These are phyloP conservation scores for Raffaelea albimanens DNA, from an alignment of 2,329 filamentous ascomycete species.

Conservation along the genomic window DNA sequence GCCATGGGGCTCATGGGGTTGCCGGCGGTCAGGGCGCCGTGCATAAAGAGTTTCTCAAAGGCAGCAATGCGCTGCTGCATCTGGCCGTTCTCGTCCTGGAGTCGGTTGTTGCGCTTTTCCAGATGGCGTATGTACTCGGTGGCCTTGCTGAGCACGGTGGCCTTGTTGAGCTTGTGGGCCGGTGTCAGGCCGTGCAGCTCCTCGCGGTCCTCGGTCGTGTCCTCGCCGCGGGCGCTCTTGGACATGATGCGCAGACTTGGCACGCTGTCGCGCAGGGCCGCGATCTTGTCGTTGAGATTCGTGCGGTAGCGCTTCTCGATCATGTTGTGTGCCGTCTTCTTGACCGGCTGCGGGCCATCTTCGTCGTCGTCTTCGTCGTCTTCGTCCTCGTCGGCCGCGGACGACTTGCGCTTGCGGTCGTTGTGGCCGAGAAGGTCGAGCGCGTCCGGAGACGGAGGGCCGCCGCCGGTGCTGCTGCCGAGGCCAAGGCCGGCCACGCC, in stretches of 20 bases:
- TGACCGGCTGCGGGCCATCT: slow-evolving; percentile 48
- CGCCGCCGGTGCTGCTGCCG: slow-evolving; percentile 4
- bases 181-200: slow-evolving; percentile 74
- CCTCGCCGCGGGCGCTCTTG: slow-evolving; percentile 59
- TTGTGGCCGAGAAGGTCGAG: slow-evolving; percentile 32
- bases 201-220: slow-evolving; percentile 65
- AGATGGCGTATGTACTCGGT: slow-evolving; percentile 93
- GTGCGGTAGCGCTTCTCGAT: slow-evolving; percentile 96
- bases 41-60: slow-evolving; percentile 71
- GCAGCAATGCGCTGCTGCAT: slow-evolving; percentile 71
- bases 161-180: slow-evolving; percentile 93
- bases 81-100: slow-evolving; percentile 70
- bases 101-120: slow-evolving; percentile 77
- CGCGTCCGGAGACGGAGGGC: slow-evolving; percentile 51
- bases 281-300: slow-evolving; percentile 95
- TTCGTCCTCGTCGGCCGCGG: slow-evolving; percentile 51
- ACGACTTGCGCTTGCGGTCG: slow-evolving; percentile 61
- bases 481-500: background rate
- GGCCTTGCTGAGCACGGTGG: slow-evolving; percentile 90
- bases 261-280: slow-evolving; percentile 82
- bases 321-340: slow-evolving; percentile 97
- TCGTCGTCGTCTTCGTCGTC: slow-evolving; percentile 52
- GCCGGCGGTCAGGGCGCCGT: slow-evolving; percentile 58
- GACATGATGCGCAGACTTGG: slow-evolving; percentile 80
- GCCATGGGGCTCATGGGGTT: slow-evolving; percentile 39